phyloP scores from a whole-genome alignment of 768 basidiomycete genomes.

The Lentinula lateritia region DNA sequence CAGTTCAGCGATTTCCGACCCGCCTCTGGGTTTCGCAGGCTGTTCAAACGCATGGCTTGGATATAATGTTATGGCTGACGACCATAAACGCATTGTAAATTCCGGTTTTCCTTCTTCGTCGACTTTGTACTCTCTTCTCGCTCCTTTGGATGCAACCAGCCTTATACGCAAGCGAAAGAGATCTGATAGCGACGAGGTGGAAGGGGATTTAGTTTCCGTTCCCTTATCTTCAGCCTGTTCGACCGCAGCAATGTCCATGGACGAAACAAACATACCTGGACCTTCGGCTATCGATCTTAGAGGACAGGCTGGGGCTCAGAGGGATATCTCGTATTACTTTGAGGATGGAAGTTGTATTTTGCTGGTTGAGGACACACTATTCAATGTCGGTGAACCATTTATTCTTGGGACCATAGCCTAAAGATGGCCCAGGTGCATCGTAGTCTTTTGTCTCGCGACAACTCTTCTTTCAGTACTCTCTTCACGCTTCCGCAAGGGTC shows the following conservation, averaged over 20 bases:
- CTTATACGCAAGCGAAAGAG: constrained; percentile 2
- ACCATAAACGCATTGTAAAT: neutral
- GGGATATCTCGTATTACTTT: constrained; percentile 58
- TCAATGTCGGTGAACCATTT: constrained; percentile 45
- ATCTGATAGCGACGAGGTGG: neutral
- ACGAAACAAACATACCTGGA: neutral
- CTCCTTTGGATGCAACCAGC: neutral
- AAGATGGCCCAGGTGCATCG: constrained; percentile 44
- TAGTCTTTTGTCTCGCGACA: constrained; percentile 54
- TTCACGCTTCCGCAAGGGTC: constrained; percentile 63
- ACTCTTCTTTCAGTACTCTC: constrained; percentile 59
- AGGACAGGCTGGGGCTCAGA: constrained; percentile 2
- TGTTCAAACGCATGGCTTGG: too few relatives aligned
- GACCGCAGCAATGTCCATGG: neutral
- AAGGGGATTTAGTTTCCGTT: neutral
- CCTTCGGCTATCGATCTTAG: neutral
- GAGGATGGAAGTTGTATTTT: constrained; percentile 66
- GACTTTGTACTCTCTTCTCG: neutral
- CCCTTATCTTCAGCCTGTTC: neutral
- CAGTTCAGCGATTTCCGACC: too few relatives aligned
- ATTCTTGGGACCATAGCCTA: neutral
- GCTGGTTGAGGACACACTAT: constrained; percentile 56
- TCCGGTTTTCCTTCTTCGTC: neutral
- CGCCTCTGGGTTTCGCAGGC: too few relatives aligned
- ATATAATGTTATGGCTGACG: constrained; percentile 1